Evolutionary conservation across 441 rosid genomes (phyloP).

Genomic region (Brassica balearica): DNA sequence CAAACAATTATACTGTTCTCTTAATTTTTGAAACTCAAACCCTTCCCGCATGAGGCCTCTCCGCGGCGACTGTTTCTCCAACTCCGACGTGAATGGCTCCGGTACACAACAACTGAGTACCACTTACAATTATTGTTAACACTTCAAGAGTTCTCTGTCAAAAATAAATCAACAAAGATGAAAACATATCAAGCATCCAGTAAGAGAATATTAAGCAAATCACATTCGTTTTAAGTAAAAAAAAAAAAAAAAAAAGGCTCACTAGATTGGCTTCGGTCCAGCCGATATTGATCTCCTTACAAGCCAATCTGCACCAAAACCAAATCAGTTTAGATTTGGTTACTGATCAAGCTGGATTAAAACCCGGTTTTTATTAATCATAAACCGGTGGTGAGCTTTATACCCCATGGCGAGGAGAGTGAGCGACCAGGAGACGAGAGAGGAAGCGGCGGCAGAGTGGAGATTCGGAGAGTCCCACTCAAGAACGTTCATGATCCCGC

Average conservation of each 20-base stretch:
- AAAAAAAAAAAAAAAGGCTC: constrained; percentile 28
- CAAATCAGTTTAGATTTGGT: constrained; percentile 15
- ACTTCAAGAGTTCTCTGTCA: constrained; percentile 76
- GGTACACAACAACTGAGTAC: constrained; percentile 69
- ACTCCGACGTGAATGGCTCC: constrained; percentile 65
- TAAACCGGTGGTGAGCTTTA: background rate
- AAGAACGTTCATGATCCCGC: constrained; percentile 59
- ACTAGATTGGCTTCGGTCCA: constrained; percentile 80
- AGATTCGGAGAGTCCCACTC: constrained; percentile 57
- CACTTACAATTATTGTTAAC: constrained; percentile 65
- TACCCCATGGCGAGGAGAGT: constrained; percentile 90
- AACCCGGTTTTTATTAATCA: background rate
- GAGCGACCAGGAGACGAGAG: constrained; percentile 68
- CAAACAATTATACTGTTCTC: background rate
- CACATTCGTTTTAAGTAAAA: too few relatives aligned
- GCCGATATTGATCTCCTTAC: constrained; percentile 80
- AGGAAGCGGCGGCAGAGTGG: constrained; percentile 71
- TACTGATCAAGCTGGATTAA: background rate
- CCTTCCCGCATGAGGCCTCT: constrained; percentile 31
- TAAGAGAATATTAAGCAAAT: too few relatives aligned
- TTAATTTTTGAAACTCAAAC: constrained; percentile 43
- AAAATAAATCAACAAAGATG: background rate
- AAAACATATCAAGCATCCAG: too few relatives aligned
- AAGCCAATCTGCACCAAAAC: constrained; percentile 68
- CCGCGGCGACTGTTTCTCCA: constrained; percentile 42